These are phyloP conservation scores for Pouteria glomerata DNA, from an alignment of 148 eudicot species.

Conservation along the genomic window DNA sequence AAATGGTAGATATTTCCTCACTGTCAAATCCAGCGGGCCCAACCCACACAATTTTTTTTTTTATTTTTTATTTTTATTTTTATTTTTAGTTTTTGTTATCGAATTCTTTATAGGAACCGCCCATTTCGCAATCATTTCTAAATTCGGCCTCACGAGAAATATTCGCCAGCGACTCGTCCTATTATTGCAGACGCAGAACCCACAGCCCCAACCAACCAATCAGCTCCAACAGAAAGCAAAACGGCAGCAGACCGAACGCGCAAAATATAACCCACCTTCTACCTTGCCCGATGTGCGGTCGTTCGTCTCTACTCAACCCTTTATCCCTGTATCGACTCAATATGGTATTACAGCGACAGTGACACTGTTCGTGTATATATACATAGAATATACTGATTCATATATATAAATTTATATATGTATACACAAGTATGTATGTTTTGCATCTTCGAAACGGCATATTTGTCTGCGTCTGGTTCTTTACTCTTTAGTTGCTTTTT, in stretches of 20 bases:
- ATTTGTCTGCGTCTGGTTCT: background rate
- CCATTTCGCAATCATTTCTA: background rate
- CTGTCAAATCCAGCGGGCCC: too few species aligned
- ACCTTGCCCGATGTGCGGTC: too few species aligned
- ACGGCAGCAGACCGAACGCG: background rate
- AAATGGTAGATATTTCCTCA: too few species aligned
- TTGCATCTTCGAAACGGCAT: conserved; percentile 23
- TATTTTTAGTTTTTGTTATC: too few species aligned
- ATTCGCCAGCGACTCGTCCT: background rate
- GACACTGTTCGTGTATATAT: too few species aligned
- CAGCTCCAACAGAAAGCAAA: background rate
- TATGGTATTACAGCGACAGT: too few species aligned
- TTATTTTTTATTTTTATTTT: too few species aligned
- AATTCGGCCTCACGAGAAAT: conserved; percentile 6
- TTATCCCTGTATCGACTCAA: too few species aligned
- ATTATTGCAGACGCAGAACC: background rate
- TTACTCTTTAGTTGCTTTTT: background rate
- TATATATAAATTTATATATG: too few species aligned
- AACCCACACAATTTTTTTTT: too few species aligned
- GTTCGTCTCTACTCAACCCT: too few species aligned
- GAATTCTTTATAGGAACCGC: background rate
- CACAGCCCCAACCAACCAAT: background rate
- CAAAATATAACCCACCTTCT: background rate
- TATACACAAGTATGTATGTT: background rate
- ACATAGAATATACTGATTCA: too few species aligned